Percentiles rank a stretch among this genome's conserved stretches.
Evolutionary conservation across 2,329 filamentous ascomycete genomes (phyloP).

Genomic region (Magnaporthiopsis rhizophila): DNA sequence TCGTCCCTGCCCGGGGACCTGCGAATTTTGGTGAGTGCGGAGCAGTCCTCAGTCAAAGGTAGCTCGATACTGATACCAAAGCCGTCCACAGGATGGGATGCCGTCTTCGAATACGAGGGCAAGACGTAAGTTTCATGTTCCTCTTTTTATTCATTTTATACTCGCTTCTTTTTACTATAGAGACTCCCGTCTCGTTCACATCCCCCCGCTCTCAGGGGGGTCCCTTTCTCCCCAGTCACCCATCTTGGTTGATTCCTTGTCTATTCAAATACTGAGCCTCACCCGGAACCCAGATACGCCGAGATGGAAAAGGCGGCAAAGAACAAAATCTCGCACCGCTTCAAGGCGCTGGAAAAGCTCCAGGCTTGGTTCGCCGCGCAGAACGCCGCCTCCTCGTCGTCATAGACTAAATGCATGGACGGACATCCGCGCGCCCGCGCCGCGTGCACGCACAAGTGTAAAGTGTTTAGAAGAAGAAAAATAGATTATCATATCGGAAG

Average conservation of each 20-base stretch:
- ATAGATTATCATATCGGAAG: not conserved
- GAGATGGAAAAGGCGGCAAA: conserved; percentile 87
- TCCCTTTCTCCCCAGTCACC: not conserved
- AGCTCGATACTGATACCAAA: not conserved
- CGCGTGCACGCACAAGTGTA: no score
- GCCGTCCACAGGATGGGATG: conserved; percentile 72
- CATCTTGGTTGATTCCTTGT: not conserved
- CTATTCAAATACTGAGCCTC: not conserved
- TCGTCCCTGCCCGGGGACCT: conserved; percentile 77
- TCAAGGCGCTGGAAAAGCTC: conserved; percentile 78
- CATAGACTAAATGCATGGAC: not conserved
- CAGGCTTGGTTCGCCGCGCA: conserved; percentile 65
- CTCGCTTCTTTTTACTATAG: not conserved
- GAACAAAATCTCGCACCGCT: conserved; percentile 90
- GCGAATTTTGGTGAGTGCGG: conserved; percentile 65
- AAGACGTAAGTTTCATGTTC: conserved; percentile 51
- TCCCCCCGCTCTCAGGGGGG: no score
- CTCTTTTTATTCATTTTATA: not conserved
- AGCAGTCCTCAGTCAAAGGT: not conserved
- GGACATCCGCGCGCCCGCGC: no score
- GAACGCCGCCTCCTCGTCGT: conserved; percentile 2
- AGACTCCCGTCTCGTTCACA: no score
- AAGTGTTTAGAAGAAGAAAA: not conserved
- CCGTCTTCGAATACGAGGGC: conserved; percentile 89
- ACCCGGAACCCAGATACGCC: conserved; percentile 52